Evolutionary conservation across 2,329 filamentous ascomycete species (phyloP), one percentile per base, ranked within the genome.

Genomic region (Ramularia endophylla): DNA sequence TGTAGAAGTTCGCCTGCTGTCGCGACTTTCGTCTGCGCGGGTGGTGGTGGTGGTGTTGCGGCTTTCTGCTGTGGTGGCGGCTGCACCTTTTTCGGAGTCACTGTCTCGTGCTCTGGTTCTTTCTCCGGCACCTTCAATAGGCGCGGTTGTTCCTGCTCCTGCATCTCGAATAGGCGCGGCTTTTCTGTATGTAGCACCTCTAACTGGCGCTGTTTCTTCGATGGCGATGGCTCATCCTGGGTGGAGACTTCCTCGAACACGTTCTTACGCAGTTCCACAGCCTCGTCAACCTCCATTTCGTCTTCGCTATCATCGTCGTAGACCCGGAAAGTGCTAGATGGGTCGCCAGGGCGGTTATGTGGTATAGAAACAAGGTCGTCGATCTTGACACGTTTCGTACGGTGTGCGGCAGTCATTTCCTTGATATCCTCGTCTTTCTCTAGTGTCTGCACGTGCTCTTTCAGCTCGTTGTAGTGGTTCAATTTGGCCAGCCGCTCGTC

Each of bases 261-360:
- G 36, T 59, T 59, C 22, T 18, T 36, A 7, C 46, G 28, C 15
- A 46, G 37, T 16, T 50, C 43, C 11, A 48, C 50, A 28, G 51
- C 49, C 34, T 48, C 46, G 28, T 58, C 55, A 36, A 62, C 57
- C 43, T 59, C 56, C 50, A 62, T 61, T 47, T 61, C 57, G 19
- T 59, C 59, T 34, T 61, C 59, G 28, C 46, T 52, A 39, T 61
- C 57, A 12, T 44, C 37, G 8, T 62, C 59, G 9, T 54, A 54
- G 25, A 61, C 50, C 8, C 57, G 38, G 50, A 59, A 62, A 9
- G 53, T 60, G 22, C 50, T 48, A n/a, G 29, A 36, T 3, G 52
- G 33, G 15, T 62, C 59, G 19, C 57, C 58, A 4, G 57, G 59
- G 9, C 46, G 46, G 35, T 56, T 56, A 43, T 59, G 56, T 38